Evolutionary conservation across 768 basidiomycete species (phyloP), one percentile per base, ranked within the genome.

Genomic region (Gloeostereum incarnatum): DNA sequence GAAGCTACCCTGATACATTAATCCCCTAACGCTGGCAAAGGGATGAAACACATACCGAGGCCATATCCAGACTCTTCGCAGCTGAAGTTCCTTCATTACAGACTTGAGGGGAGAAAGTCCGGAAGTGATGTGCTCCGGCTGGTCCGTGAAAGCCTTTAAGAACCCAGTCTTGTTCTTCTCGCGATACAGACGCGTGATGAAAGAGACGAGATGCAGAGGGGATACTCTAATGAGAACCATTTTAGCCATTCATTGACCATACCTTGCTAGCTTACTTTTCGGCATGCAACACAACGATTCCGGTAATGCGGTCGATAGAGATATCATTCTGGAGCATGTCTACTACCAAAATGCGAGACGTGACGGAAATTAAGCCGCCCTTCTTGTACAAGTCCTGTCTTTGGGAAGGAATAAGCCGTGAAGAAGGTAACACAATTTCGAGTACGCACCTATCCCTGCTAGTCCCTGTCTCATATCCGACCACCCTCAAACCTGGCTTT

Each of bases 111-210:
- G 96, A 1, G 88, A 90, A 56, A 98, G 60, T 1, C 93, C 94
- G 45, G 78, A 88, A 0, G 85, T 92, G 44, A 99, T 96, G 45
- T 84, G 78, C 56, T 98, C 96, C 3, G 94, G 92, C 50, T 97
- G 86, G 57, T 98, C 96, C 2, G 91, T 89, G 53, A 99, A 96
- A 0, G 91, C 96, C 58, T 99, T 98, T 46, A 97, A 65, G 57
- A 98, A 99, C 1, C 94, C 94, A 2, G 66, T 68, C 54, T 71
- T 75, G 62, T 97, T 99, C 62, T 82, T 78, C 58, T 96, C 82
- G 29, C 94, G 75, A 54, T 83, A 97, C 2, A 96, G 63, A 2
- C 93, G 78, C 35, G 92, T 82, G 25, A 97, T 88, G 61, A 98
- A 99, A 0, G 92, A 89, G 54, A 97, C 94, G 33, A 82, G 65